A percentile compares a stretch with the other conserved stretches of the same genome.
These are phyloP conservation scores for Pseudozyma sp. DNA, from an alignment of 1,284 basidiomycete species.

Conservation along the genomic window DNA sequence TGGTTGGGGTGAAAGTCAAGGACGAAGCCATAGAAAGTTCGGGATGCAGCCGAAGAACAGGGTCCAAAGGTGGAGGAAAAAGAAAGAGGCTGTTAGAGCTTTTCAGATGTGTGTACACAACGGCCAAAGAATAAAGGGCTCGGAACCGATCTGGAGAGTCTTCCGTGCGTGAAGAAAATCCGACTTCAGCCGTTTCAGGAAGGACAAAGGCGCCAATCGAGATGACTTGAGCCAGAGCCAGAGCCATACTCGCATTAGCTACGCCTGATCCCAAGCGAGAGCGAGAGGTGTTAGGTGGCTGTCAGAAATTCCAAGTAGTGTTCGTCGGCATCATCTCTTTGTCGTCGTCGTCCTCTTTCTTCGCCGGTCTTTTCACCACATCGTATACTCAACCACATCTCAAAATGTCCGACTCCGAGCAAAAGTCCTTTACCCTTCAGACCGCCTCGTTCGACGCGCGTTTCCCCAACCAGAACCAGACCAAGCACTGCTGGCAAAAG, in stretches of 20 bases:
- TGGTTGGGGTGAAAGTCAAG: background rate
- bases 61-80: conserved; percentile 22
- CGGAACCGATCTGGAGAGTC: conserved; percentile 18
- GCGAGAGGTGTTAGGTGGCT: conserved; percentile 2
- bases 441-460: conserved; percentile 67
- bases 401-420: conserved; percentile 50
- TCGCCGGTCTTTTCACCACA: conserved; percentile 6
- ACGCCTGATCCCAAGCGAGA: conserved; percentile 1
- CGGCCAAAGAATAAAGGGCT: background rate
- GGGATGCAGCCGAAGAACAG: conserved; percentile 4
- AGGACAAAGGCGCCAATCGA: conserved; percentile 17
- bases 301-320: conserved; percentile 17
- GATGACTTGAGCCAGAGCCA: conserved; percentile 5
- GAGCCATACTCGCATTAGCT: background rate
- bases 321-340: conserved; percentile 18
- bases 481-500: conserved; percentile 69
- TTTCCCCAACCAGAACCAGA: conserved; percentile 69
- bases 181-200: conserved; percentile 27
- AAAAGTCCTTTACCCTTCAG: conserved; percentile 63
- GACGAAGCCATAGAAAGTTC: conserved; percentile 14
- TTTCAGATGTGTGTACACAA: background rate
- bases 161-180: conserved; percentile 35
- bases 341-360: background rate
- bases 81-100: conserved; percentile 13
- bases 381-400: background rate